phyloP scores from a whole-genome alignment of 495 filamentous ascomycete species.

The Penicillium bialowiezense region DNA sequence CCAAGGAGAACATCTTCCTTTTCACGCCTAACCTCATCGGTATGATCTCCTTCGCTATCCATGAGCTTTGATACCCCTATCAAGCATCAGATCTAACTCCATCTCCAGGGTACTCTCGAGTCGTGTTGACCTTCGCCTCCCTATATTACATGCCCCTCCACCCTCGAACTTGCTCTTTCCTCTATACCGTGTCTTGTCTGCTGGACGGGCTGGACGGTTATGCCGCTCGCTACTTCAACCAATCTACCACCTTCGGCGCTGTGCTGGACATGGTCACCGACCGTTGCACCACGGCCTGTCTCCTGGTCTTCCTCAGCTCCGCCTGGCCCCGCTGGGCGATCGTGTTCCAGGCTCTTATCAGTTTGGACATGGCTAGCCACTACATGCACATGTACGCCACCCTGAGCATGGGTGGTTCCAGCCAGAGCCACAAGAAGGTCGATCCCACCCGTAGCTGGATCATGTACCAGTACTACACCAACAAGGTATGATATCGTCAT shows the following conservation, averaged over 20 bases:
- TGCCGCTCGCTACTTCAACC: slow-evolving; percentile 81
- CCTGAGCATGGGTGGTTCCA: slow-evolving; percentile 68
- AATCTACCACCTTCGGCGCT: slow-evolving; percentile 91
- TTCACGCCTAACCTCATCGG: slow-evolving; percentile 94
- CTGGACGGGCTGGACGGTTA: slow-evolving; percentile 92
- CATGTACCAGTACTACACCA: slow-evolving; percentile 93
- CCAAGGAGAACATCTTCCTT: slow-evolving; percentile 86
- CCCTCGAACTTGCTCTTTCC: slow-evolving; percentile 85
- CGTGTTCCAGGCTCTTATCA: slow-evolving; percentile 89
- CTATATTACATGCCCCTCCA: slow-evolving; percentile 99
- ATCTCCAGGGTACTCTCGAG: slow-evolving; percentile 78
- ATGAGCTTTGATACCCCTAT: not conserved
- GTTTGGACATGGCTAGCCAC: slow-evolving; percentile 88
- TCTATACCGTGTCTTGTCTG: slow-evolving; percentile 90
- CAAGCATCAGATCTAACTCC: not conserved
- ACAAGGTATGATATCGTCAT: slow-evolving; percentile 59
- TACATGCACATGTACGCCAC: slow-evolving; percentile 99
- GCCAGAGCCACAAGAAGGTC: slow-evolving; percentile 89
- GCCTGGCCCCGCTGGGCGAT: slow-evolving; percentile 92
- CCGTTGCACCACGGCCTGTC: slow-evolving; percentile 89
- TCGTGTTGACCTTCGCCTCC: slow-evolving; percentile 84
- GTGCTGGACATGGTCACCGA: slow-evolving; percentile 98
- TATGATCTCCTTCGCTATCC: slow-evolving; percentile 34
- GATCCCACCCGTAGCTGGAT: slow-evolving; percentile 65
- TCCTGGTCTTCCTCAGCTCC: slow-evolving; percentile 88